Evolutionary conservation across 495 filamentous ascomycete species (phyloP), one percentile per base, ranked within the genome.

Genomic region (Neurospora sp.): DNA sequence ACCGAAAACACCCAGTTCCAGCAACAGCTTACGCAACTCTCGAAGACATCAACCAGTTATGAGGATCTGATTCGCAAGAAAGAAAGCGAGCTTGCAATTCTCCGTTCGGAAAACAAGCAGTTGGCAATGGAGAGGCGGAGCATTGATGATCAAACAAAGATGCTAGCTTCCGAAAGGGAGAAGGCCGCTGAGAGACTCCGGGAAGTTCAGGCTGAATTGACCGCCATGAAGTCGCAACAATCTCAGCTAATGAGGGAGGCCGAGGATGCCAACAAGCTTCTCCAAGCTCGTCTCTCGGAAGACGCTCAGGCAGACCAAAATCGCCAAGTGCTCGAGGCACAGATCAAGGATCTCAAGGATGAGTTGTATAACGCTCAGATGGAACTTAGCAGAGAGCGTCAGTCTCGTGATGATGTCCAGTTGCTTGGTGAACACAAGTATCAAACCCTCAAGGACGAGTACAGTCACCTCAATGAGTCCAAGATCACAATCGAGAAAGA

Each of bases 401-500:
- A 99, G 81, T 97, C 94, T n/a, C 87, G 96, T 74, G 94, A 97
- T 73, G 96, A 99, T 80, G 94, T 98, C 40, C 92, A 92, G 73
- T 89, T 97, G 81, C 92, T 98, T 72, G 88, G 92, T 3, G 93
- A 98, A 73, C 94, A 97, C 83, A 96, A 96, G 77, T 91, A 90
- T 73, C 84, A 90, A 20, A 89, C 90, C 59, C 82, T 99, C 71
- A 90, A 93, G 76, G 89, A 94, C 27, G 94, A 98, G 72, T 97
- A 91, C 76, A 88, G 94, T 39, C 87, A 87, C n/a, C 85, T 99
- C 16, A 97, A 97, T 74, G 93, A 97, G 44, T 91, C 94, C 6
- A 99, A 99, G 81, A 97, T 98, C 75, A 96, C 87, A 45, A 98
- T 99, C 71, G 96, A 99, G 80, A 98, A 97, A 81, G 96, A 98